Percentiles rank a stretch among this genome's conserved stretches.
Evolutionary conservation across 306 rosid species (phyloP).

Genomic region (Medicago lupulina): DNA sequence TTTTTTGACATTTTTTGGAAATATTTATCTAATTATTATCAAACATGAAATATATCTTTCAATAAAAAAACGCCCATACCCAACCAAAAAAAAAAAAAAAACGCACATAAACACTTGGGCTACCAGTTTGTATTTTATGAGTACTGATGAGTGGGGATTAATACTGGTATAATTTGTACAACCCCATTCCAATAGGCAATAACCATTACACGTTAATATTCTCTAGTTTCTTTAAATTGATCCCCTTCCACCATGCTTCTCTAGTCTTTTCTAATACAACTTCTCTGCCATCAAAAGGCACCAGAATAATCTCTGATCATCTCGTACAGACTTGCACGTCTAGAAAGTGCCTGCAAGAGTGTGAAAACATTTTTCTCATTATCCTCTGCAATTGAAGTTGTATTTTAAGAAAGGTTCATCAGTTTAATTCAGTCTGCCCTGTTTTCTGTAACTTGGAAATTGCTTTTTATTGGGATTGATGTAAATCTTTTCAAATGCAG

Average conservation of each 20-base stretch:
- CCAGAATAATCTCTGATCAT: slow-evolving; percentile 79
- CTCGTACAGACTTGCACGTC: slow-evolving; percentile 80
- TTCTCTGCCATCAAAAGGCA: slow-evolving; percentile 10
- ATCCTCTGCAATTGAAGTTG: neutral
- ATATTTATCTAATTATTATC: neutral
- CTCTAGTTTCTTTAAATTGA: slow-evolving; percentile 25
- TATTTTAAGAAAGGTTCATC: neutral
- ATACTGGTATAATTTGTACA: slow-evolving; percentile 20
- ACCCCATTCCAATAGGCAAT: neutral
- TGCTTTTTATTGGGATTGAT: slow-evolving; percentile 31
- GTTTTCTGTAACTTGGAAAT: slow-evolving; percentile 31
- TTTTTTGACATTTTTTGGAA: neutral
- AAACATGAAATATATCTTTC: neutral
- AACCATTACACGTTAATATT: neutral
- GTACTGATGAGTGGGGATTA: neutral
- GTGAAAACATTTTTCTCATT: slow-evolving; percentile 35
- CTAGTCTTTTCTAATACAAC: slow-evolving; percentile 16
- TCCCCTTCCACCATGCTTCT: slow-evolving; percentile 17
- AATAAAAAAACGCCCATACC: neutral
- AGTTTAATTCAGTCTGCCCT: slow-evolving; percentile 4
- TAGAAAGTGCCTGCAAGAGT: slow-evolving; percentile 81
- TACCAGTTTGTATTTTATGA: slow-evolving; percentile 3
- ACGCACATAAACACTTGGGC: neutral
- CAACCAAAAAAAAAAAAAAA: too few relatives aligned
- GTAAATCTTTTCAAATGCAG: slow-evolving; percentile 53